Evolutionary conservation across 306 rosid species (phyloP), one percentile per base, ranked within the genome.

Genomic region (Quercus wislizeni): DNA sequence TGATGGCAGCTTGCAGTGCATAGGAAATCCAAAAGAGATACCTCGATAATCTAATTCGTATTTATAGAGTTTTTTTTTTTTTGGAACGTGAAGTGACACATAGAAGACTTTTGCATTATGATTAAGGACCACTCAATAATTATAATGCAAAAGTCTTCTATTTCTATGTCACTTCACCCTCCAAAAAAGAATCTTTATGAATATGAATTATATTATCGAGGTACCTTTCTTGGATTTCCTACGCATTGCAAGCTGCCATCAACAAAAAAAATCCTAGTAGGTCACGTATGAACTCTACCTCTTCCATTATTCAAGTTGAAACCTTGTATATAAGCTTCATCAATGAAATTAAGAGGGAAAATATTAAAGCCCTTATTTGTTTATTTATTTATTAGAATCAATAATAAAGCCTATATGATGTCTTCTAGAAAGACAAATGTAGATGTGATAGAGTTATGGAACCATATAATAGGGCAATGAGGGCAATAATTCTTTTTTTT

Each of bases 251-350:
- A 84, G 87, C 87, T 86, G 52, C 94, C 97, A 73, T 91, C 93
- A 19, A 88, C 94, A 28, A 94, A 94, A 23, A 23, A 63, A 92
- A 89, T 76, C 97, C 94, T 67, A 92, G 70, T 82, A 94, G 89
- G 74, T 91, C 97, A 57, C 97, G 92, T 30, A 92, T 78, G 49
- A 87, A 91, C 78, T 94, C 97, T 51, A 96, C 98, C 85, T 94
- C 97, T 86, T 94, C 98, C 94, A 91, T 94, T 67, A 96, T 92
- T 88, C 88, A 93, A 49, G 97, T 94, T 94, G 91, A 83, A 84
- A 61, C 55, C 1, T 73, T 21, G 71, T n/a, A 79, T 59, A 85
- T 30, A 74, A 74, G 82, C 41, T 76, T 71, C 57, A 76, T 61
- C 63, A 78, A 67, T 81, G 19, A 31, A 46, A 46, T 0, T 46